Base-by-base conservation (phyloP, 225 moss, liverwort and hornwort species). In the Physcomitrium patens region DNA sequence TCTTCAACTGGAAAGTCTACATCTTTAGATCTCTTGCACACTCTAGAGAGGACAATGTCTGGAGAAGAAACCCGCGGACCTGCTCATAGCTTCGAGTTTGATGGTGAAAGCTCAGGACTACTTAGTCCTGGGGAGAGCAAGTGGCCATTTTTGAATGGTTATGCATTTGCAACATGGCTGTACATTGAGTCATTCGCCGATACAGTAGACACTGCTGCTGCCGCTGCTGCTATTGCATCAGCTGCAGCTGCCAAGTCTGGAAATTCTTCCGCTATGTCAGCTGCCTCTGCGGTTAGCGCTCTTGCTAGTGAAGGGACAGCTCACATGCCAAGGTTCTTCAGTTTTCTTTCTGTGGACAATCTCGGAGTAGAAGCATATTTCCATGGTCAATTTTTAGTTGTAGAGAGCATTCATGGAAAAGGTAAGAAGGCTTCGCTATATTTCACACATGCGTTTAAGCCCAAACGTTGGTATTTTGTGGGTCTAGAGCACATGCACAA, bases 271-370 rank as follows among this genome's bases (percentile, higher is more conserved):
- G 89, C 95, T 44, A 91, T 95, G 92, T 92, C 95, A 61, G 95
- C 95, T 55, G 95, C 95, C 78, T 92, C 92, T 69, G 95, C 92
- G 77, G 95, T 92, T 20, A 95, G 92, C 74, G 91, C 91, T 55
- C 83, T 95, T 70, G 95, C 95, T 65, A 92, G 92, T 51, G 95
- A 95, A 89, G 95, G 95, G 61, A 95, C 92, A 74, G 95, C 95
- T 51, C 95, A 95, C 69, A 95, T 95, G 95, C 95, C 95, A 20
- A 89, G 95, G 71, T 86, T 95, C 61, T 92, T 92, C 67, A 95
- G 95, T 83, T 95, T 95, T 79, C 95, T 95, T 64, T 95, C 95
- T 19, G 81, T 88, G 51, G 95, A 95, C 76, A 95, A 92, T 82
- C 85, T 92, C 27, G 95, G 95, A 60, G 87, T 95, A 50, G 95